A percentile compares a stretch with the other conserved stretches of the same genome.
Conservation (phyloP, 352 stramenopile genomes). For the Phytophthora pluvialis region DNA sequence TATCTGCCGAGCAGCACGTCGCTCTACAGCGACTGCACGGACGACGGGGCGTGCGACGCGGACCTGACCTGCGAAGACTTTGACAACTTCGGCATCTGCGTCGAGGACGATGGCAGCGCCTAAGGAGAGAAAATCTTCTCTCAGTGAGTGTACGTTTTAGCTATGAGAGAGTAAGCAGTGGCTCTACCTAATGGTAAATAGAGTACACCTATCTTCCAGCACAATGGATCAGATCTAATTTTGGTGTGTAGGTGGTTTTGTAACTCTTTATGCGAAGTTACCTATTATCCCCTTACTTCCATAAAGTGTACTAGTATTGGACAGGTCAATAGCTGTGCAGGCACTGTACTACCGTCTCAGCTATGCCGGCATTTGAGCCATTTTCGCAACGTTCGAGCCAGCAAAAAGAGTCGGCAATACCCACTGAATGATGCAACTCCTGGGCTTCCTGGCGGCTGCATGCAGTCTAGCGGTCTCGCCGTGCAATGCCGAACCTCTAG, state of each 20-base stretch:
- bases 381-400: constrained; percentile 15
- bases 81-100: constrained; percentile 50
- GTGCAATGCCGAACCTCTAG: constrained; percentile 2
- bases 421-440: constrained; percentile 9
- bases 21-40: constrained; percentile 54
- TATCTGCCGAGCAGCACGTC: constrained; percentile 48
- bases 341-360: background rate
- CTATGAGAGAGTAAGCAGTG: constrained; percentile 14
- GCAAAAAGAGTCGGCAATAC: constrained; percentile 4
- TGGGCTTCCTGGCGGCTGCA: constrained; percentile 7
- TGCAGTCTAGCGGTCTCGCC: constrained; percentile 2
- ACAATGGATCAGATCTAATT: constrained; percentile 8
- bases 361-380: too few species aligned
- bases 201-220: constrained; percentile 3
- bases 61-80: constrained; percentile 48
- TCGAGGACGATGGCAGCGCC: constrained; percentile 27
- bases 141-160: constrained; percentile 25
- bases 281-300: background rate
- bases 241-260: constrained; percentile 7
- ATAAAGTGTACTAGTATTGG: background rate
- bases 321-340: constrained; percentile 6
- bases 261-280: background rate
- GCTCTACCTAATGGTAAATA: constrained; percentile 6
- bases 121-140: constrained; percentile 5
- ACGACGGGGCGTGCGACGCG: constrained; percentile 36